Evolutionary conservation across 2,329 filamentous ascomycete genomes (phyloP), one percentile per base, ranked within the genome.

Genomic region (Exserohilum turcica): DNA sequence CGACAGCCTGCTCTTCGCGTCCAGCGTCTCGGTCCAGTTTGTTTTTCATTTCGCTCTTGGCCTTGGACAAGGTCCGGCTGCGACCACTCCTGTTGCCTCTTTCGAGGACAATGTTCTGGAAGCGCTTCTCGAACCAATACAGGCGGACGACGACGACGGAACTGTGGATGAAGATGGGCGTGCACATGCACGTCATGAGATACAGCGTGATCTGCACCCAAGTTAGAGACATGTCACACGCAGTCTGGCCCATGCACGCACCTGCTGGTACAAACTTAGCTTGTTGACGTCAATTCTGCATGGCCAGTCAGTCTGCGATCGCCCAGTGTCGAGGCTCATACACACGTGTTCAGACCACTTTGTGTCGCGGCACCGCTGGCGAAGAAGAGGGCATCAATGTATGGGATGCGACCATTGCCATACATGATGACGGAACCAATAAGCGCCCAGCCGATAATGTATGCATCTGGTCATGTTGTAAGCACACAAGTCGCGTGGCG

Each of bases 121-220:
- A 97, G 6, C 92, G 86, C 75, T 95, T 96, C 76, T 99, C 92
- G 71, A 99, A 99, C 93, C 93, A 99, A 76, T 96, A 97, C 1
- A 99, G 80, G 21, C 94, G 89, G 12, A 97, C 82, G 64, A 96
- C 93, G 6, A 99, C 94, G 38, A 99, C 91, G 38, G 85, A 89
- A 2, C 89, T 70, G 50, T 77, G 73, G 43, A 77, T 76, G 54
- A 75, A 74, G 52, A 77, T 76, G 16, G 74, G 75, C n/a, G 70
- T 76, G 60, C 73, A 76, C 21, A 74, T 12, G 59, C 64, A 73
- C 10, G 74, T 56, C 6, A 74, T 61, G 16, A 76, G 45, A 59
- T 74, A 69, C 13, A 77, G 61, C 15, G 68, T 81, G 36, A 90
- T 73, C 52, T 54, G 15, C 18, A 13, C 13, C 13, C 15, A 18